phyloP scores from a whole-genome alignment of 495 filamentous ascomycete genomes.

The Lophiotrema nucula region DNA sequence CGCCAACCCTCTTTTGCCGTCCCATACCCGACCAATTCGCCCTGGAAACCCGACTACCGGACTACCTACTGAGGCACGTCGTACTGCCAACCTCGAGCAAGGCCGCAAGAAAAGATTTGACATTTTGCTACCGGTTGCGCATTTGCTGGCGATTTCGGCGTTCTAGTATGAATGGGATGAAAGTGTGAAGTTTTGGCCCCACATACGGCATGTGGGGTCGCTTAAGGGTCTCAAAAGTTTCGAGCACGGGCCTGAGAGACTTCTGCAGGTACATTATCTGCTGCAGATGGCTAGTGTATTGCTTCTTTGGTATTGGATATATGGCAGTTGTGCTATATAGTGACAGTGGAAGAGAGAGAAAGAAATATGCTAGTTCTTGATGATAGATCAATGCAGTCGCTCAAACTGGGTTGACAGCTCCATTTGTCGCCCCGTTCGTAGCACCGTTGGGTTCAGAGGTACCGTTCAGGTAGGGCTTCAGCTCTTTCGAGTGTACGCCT shows the following conservation, averaged over 20 bases:
- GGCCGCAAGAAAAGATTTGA: neutral
- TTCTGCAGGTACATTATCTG: neutral
- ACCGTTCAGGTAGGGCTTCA: slow-evolving; percentile 26
- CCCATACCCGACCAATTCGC: neutral
- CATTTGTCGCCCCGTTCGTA: neutral
- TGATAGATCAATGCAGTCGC: neutral
- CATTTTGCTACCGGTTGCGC: slow-evolving; percentile 3
- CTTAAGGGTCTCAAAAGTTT: neutral
- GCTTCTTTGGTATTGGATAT: slow-evolving; percentile 8
- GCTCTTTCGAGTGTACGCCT: slow-evolving; percentile 29
- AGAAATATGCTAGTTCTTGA: neutral
- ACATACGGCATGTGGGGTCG: slow-evolving; percentile 27
- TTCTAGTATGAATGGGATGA: neutral
- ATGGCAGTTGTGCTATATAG: neutral
- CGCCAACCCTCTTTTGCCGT: neutral
- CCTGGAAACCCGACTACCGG: slow-evolving; percentile 3
- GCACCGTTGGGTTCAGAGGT: neutral
- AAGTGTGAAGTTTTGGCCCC: slow-evolving; percentile 3
- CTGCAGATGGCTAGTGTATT: neutral
- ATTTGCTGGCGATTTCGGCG: neutral
- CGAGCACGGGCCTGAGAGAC: neutral
- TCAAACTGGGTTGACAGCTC: too few relatives aligned
- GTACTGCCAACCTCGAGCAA: neutral
- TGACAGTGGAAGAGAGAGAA: neutral
- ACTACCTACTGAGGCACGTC: neutral